A percentile compares a stretch with the other conserved stretches of the same genome.
phyloP scores from a whole-genome alignment of 2,329 filamentous ascomycete species.

The Coniochaeta sp. region DNA sequence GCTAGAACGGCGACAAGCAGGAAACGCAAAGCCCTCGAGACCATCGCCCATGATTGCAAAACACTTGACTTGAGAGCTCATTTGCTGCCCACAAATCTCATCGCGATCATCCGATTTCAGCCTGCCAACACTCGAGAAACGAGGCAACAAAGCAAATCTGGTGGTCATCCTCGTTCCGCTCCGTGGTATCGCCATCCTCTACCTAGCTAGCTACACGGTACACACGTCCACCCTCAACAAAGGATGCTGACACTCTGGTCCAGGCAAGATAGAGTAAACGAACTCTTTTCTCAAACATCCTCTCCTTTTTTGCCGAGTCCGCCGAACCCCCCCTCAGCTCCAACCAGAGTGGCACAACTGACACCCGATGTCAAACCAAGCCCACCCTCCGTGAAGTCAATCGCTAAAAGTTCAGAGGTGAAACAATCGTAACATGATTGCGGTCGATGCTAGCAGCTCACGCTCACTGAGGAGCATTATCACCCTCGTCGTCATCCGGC shows the following conservation, averaged over 20 bases:
- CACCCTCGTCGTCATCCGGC: slow-evolving; percentile 67
- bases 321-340: not conserved
- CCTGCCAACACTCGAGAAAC: not conserved
- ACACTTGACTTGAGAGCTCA: too few species aligned
- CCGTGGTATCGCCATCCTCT: not conserved
- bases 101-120: not conserved
- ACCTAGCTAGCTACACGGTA: not conserved
- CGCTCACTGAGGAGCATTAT: not conserved
- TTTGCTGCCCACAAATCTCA: not conserved
- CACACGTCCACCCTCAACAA: not conserved
- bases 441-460: not conserved
- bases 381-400: not conserved
- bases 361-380: not conserved
- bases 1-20: not conserved
- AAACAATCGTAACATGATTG: not conserved
- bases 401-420: not conserved
- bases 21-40: not conserved
- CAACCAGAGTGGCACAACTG: not conserved
- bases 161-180: not conserved
- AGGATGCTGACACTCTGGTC: not conserved
- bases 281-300: not conserved
- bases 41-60: too few species aligned
- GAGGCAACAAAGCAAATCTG: not conserved
- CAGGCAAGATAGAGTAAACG: not conserved
- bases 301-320: not conserved